phyloP scores from a whole-genome alignment of 2,329 filamentous ascomycete genomes.

The Penicillium sp. region DNA sequence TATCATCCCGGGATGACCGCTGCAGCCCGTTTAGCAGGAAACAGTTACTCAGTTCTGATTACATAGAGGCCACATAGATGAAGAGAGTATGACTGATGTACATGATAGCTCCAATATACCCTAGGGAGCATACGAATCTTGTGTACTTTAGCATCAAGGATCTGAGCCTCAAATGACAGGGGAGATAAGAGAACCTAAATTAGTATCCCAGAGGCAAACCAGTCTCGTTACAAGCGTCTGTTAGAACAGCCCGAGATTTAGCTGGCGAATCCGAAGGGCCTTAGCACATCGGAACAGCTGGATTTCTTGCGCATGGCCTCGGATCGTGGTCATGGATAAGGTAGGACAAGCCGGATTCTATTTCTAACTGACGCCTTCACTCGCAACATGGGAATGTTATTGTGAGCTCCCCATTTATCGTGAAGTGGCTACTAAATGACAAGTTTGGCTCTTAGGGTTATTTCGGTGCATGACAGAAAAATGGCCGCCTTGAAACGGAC shows the following conservation, averaged over 20 bases:
- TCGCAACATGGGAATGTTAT: constrained; percentile 2
- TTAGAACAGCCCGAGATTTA: background rate
- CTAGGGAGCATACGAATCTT: background rate
- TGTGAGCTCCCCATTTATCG: background rate
- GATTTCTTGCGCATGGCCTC: constrained; percentile 3
- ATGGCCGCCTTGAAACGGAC: background rate
- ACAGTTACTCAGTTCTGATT: background rate
- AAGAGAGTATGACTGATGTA: background rate
- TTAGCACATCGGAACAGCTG: constrained; percentile 11
- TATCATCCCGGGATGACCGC: constrained; percentile 9
- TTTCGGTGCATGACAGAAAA: background rate
- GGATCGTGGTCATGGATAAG: constrained; percentile 5
- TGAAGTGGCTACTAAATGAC: background rate
- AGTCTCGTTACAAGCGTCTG: background rate
- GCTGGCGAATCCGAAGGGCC: constrained; percentile 4
- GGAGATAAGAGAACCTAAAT: background rate
- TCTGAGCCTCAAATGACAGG: background rate
- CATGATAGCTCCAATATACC: background rate
- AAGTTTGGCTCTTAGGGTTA: background rate
- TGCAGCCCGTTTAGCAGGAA: constrained; percentile 10
- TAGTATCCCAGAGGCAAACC: background rate
- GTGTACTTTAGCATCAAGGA: background rate
- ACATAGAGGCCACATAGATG: background rate
- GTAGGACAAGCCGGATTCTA: constrained; percentile 16
- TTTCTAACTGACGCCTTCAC: constrained; percentile 8